Evolutionary conservation across 345 rosid genomes (phyloP), one percentile per base, ranked within the genome.

Genomic region (Aegle marmelos): DNA sequence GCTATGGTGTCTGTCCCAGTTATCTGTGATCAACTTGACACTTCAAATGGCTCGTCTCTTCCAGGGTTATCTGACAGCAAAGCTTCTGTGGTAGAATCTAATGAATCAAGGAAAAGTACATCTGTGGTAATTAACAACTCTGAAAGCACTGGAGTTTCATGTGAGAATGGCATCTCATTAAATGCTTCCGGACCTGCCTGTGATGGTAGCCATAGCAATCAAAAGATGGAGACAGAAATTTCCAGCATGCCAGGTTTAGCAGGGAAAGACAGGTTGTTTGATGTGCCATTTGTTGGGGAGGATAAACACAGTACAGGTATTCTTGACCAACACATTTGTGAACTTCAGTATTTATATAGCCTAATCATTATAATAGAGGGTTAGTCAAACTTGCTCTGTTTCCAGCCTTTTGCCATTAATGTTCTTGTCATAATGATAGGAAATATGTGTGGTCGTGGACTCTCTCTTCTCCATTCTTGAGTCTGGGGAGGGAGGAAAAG

Each of bases 201-300:
- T 63, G 89, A 88, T 80, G 86, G 80, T 76, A 83, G 88, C 19
- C 90, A 81, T 41, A 71, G 28, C 72, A 81, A 86, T 81, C 67
- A 83, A 88, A 87, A 89, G 78, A 85, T 74, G 50, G 92, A 90
- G 78, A 87, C 86, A 75, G 97, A 87, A 41, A 85, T 78, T 63
- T 86, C 91, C 70, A 75, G 83, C 70, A 13, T 83, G 75, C 72
- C 85, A 7, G 91, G 80, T 79, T 76, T 82, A 16, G 83, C 82
- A 5, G 93, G 88, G 82, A 87, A 89, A 83, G 92, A 89, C 45
- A 82, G 61, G 76, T 86, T 93, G 82, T 91, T 89, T 69, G 96
- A 97, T 75, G 96, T 93, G 83, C 98, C 98, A n/a, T 85, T 91
- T 73, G 79, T 86, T 71, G 92, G 88, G 75, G 98, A 88, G 41